These are phyloP conservation scores for Metroxylon sagu DNA, from an alignment of 176 grass and related monocot genomes.

Conservation along the genomic window DNA sequence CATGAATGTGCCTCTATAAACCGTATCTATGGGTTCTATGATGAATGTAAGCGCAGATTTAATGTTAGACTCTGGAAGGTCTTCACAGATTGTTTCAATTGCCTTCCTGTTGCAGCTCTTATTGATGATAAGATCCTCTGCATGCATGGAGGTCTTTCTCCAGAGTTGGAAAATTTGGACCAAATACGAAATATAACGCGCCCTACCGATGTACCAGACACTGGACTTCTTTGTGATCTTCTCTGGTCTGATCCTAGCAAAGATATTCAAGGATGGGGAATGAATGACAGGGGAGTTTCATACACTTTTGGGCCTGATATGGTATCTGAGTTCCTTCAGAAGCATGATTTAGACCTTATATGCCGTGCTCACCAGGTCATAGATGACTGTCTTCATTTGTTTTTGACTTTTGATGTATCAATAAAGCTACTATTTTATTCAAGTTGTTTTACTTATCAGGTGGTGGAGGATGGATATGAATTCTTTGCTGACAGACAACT, in stretches of 20 bases:
- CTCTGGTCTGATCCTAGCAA: slow-evolving; percentile 49
- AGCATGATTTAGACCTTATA: slow-evolving; percentile 49
- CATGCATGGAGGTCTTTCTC: slow-evolving; percentile 62
- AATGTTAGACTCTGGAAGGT: slow-evolving; percentile 36
- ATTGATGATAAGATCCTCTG: slow-evolving; percentile 44
- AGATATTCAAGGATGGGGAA: slow-evolving; percentile 22
- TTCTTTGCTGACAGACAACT: no score
- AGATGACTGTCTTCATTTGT: not conserved
- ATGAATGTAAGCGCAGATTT: slow-evolving; percentile 57
- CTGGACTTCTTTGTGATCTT: slow-evolving; percentile 57
- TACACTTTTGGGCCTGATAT: slow-evolving; percentile 49
- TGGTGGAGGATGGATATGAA: no score
- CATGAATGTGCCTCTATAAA: slow-evolving; percentile 57
- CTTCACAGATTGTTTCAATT: slow-evolving; percentile 69
- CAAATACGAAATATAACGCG: slow-evolving; percentile 34
- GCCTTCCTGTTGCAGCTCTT: slow-evolving; percentile 47
- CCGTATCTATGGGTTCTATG: slow-evolving; percentile 57
- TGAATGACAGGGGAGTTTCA: slow-evolving; percentile 48
- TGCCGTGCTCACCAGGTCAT: slow-evolving; percentile 56
- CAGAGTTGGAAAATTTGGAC: slow-evolving; percentile 30
- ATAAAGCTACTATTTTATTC: no score
- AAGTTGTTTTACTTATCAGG: no score
- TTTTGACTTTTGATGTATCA: no score
- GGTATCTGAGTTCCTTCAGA: slow-evolving; percentile 30
- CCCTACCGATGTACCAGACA: slow-evolving; percentile 39